Conservation (phyloP, 2,329 filamentous ascomycete genomes). For the Elsinoe necatrix region DNA sequence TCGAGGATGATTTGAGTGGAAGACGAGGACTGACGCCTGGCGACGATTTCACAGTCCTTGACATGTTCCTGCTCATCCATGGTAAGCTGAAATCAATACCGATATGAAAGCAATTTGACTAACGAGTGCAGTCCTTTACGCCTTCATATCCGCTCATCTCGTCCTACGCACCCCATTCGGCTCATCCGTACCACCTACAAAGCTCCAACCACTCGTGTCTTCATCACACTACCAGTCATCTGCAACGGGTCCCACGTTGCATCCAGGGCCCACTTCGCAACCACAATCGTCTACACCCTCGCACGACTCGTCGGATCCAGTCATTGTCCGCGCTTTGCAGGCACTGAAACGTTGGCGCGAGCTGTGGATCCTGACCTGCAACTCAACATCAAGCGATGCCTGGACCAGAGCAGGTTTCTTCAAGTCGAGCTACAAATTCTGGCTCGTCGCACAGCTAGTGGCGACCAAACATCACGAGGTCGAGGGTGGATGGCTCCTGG, state of each 20-base stretch:
- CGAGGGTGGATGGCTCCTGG: conserved; percentile 10
- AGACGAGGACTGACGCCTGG: not conserved
- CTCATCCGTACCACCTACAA: not conserved
- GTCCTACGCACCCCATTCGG: conserved; percentile 13
- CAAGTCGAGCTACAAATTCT: conserved; percentile 15
- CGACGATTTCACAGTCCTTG: conserved; percentile 6
- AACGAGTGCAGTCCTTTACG: conserved; percentile 6
- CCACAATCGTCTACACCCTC: not conserved
- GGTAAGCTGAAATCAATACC: too few species aligned
- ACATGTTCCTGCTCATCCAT: conserved; percentile 16
- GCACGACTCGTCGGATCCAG: not conserved
- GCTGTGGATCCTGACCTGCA: conserved; percentile 10
- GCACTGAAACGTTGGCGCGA: conserved; percentile 7
- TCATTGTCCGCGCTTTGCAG: conserved; percentile 5
- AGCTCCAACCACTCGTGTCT: not conserved
- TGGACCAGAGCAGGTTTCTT: conserved; percentile 9
- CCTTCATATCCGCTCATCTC: conserved; percentile 13
- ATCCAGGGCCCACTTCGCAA: not conserved
- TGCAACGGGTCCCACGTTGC: not conserved
- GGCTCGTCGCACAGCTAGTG: conserved; percentile 13
- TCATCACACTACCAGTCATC: not conserved
- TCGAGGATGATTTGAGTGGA: not conserved
- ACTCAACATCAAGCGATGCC: conserved; percentile 7
- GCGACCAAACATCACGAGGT: conserved; percentile 13
- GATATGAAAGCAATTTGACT: too few species aligned